Conservation (phyloP, 2,329 filamentous ascomycete species). For the Tympanopsis confertula region DNA sequence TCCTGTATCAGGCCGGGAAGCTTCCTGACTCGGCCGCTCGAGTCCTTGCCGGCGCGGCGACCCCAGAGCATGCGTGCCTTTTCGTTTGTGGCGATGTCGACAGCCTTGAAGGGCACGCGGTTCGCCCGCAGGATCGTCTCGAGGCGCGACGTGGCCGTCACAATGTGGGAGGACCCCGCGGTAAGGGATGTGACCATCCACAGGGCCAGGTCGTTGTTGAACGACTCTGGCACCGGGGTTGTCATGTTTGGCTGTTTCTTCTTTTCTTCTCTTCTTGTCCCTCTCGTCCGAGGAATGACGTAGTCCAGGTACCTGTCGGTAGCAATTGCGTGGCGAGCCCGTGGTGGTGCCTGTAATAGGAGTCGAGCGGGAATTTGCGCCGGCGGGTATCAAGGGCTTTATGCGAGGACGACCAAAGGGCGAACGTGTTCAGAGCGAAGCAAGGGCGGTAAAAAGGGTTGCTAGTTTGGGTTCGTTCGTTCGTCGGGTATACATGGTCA, state of each 20-base stretch:
- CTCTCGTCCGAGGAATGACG: not conserved
- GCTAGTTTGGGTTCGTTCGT: too few relatives aligned
- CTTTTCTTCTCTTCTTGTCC: too few relatives aligned
- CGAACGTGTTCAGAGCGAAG: not conserved
- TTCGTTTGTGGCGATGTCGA: conserved; percentile 84
- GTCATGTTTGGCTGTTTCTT: not conserved
- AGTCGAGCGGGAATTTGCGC: not conserved
- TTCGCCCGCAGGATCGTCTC: conserved; percentile 95
- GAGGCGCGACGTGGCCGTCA: conserved; percentile 87
- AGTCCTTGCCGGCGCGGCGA: conserved; percentile 65
- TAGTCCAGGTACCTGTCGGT: not conserved
- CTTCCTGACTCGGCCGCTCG: conserved; percentile 53
- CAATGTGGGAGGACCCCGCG: conserved; percentile 87
- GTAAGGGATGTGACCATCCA: conserved; percentile 96
- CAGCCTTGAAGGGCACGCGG: conserved; percentile 81
- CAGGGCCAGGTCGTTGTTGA: conserved; percentile 55
- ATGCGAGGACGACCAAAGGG: not conserved
- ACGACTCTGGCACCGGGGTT: not conserved
- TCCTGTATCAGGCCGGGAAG: conserved; percentile 81
- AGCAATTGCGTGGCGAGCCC: not conserved
- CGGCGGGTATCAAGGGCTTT: not conserved
- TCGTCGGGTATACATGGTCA: too few relatives aligned
- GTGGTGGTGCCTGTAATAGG: not conserved
- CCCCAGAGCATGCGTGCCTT: conserved; percentile 83
- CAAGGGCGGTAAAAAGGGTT: too few relatives aligned